Evolutionary conservation across 345 rosid genomes (phyloP), one percentile per base, ranked within the genome.

Genomic region (Populus ilicifolia): DNA sequence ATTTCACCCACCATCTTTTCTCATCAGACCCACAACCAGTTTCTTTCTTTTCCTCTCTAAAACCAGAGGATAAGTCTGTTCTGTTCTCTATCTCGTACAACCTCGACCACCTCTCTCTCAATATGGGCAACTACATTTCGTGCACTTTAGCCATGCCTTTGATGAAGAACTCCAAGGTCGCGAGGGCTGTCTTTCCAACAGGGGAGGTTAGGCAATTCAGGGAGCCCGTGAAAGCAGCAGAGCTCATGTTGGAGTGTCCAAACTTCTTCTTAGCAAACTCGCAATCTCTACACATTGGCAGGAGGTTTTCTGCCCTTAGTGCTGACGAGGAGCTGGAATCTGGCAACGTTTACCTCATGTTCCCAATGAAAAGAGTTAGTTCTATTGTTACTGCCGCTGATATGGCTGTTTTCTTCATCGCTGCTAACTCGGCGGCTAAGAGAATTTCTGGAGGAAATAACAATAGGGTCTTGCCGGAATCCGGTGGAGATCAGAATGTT

Each of bases 221-320:
- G 54, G 83, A 76, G 9, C 92, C 91, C 11, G 80, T 79, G 63
- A 93, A 88, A 74, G 98, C 94, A 0, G 99, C 96, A 0, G 99
- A 95, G 87, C 81, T 93, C 46, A 95, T 95, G 98, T 73, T 95
- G 25, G 99, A 95, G 81, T 87, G 83, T 2, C 98, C 99, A 0
- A 92, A 85, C 69, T 89, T 81, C 89, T 95, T 95, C 90, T 78
- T 95, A 11, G 86, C 87, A 0, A 90, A 93, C 75, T 77, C 96
- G 1, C 87, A 80, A 39, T 93, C 97, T 4, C 91, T 95, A 17
- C 89, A 86, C 50, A 74, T 88, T 13, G 97, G 93, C 5, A 77
- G 90, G 74, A 83, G 93, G 67, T 85, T 95, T 66, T 82, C 89
- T 4, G 89, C 99, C 0, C 93, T 95, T 8, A 75, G 70, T 23